Base-by-base conservation (phyloP, 1,139 yeast species). In the Suzukiozyma palmioleophila region DNA sequence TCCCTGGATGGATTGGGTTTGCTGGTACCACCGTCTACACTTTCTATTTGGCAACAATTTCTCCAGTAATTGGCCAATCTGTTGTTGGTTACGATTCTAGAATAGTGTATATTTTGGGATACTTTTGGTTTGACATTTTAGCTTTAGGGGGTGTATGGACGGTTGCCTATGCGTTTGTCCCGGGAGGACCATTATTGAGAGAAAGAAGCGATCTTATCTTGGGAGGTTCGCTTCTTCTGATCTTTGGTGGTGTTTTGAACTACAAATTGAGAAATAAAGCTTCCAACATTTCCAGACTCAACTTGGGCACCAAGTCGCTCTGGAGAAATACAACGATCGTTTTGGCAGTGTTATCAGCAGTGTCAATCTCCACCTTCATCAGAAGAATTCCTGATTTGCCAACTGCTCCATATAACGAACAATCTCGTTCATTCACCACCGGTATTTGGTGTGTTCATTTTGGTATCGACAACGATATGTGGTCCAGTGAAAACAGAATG, bases 371-470 rank as follows among this genome's bases (percentile, higher is more conserved):
- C 1, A 49, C 77, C 37, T 73, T 85, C 12, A 74, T 77, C 53
- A 62, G 73, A 44, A 73, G 96, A 51, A 74, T 74, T 56, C 46
- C 48, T 21, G 15, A 26, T 10, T 33, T 33, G 14, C 85, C 84
- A 45, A 63, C 71, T 9, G 61, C 60, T 9, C 97, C 97, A 18
- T 82, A 79, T 55, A 92, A 90, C 54, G 81, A 84, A 18, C 82
- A 82, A 10, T 77, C 89, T 9, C 75, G 80, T 52, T 62, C 88
- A 3, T 78, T 92, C 54, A 89, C 96, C 2, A 90, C 97, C 0
- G 98, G 97, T 56, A 90, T 92, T 47, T 92, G 98, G 98, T 92
- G 98, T 29, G 83, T 92, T 47, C 98, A 92, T 64, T 92, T 92
- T 57, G 98, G 97, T 15, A 73, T 92, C 40, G 98, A 92, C 59